Evolutionary conservation across 768 basidiomycete genomes (phyloP).

Genomic region (Russula compacta): DNA sequence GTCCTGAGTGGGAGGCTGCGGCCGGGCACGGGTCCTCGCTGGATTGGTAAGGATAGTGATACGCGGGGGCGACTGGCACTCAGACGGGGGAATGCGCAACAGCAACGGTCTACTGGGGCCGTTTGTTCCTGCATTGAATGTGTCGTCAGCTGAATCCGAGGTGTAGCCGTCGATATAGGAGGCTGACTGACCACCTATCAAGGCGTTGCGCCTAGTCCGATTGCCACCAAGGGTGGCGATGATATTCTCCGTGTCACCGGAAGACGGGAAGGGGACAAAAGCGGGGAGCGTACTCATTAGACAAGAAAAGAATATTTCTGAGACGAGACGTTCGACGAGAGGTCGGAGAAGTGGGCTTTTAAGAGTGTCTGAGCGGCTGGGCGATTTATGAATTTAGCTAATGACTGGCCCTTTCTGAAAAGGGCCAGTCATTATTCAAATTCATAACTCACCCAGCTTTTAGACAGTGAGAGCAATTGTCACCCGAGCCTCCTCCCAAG

Average conservation of each 20-base stretch:
- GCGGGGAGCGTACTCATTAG: neutral
- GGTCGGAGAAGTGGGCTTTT: too few species aligned
- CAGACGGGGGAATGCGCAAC: neutral
- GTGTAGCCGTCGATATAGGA: neutral
- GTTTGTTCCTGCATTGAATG: neutral
- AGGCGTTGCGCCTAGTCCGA: neutral
- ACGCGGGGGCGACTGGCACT: neutral
- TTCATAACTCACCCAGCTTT: too few species aligned
- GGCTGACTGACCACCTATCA: slow-evolving; percentile 2
- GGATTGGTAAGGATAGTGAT: slow-evolving; percentile 5
- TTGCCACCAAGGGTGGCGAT: neutral
- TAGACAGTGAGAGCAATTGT: too few species aligned
- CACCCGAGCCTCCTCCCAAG: too few species aligned
- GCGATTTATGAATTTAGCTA: neutral
- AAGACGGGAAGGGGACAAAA: neutral
- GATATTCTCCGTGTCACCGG: neutral
- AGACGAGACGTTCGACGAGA: neutral
- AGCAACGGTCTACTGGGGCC: neutral
- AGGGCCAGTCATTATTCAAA: too few species aligned
- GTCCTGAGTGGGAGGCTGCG: neutral
- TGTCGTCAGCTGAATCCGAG: neutral
- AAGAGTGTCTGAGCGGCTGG: neutral
- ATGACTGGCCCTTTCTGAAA: neutral
- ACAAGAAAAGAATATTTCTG: neutral
- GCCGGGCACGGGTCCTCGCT: neutral